Evolutionary conservation across 2,329 filamentous ascomycete species (phyloP), one percentile per base, ranked within the genome.

Genomic region (Stachybotrys echinatus): DNA sequence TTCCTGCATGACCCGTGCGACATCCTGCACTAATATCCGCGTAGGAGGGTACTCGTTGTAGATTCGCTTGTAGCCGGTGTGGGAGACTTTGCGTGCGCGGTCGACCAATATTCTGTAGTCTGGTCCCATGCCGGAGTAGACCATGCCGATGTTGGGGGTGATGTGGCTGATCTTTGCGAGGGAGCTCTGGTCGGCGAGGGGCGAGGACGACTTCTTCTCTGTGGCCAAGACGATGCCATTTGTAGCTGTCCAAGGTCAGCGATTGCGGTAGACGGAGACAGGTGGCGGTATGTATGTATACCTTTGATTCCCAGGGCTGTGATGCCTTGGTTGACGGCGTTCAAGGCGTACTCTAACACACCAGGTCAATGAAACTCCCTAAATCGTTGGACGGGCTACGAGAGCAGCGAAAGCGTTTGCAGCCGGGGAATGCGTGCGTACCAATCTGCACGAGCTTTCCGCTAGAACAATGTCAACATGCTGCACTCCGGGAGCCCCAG

Each of bases 31-130:
- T 75, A 99, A 83, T 87, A 99, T 99, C 70, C 94, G 86, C 50
- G 94, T 99, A 6, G 94, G 94, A n/a, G 94, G 94, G 76, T 99
- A 99, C 76, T 99, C 94, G 75, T 99, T 99, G 80, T 99, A 99
- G 77, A 99, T 92, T 72, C 94, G 90, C 84, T 99, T 99, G 85
- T 99, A 99, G 71, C 86, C 88, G 45, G 94, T 95, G 76, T 99
- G 94, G 50, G 92, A 96, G 59, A 96, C 94, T 74, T 97, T 99
- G 67, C 94, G 91, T 61, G 94, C 94, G 73, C 92, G 92, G 79
- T 99, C 94, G 61, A 97, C 94, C 49, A 99, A 82, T 51, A 99
- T 90, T 71, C 94, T 86, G 77, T 97, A 99, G 73, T 99, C 94
- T 52, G 94, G 94, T 23, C 94, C 92, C 94, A 99, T 99, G 68